phyloP scores from a whole-genome alignment of 352 stramenopile species.

The Pythium brachiatum region DNA sequence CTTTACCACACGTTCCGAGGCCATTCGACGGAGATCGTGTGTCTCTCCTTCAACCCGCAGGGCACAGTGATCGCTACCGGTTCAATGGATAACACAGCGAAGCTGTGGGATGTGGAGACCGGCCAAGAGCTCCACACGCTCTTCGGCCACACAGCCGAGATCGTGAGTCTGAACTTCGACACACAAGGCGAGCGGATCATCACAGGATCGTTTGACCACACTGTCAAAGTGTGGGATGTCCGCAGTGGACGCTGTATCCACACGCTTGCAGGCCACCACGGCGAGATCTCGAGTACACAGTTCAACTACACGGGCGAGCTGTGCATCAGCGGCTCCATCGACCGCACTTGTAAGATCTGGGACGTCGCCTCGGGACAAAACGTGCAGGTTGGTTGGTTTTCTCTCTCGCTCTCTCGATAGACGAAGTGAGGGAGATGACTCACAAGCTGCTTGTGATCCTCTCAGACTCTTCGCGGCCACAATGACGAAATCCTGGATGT shows the following conservation, averaged over 20 bases:
- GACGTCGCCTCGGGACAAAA: conserved; percentile 90
- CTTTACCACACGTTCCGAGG: conserved; percentile 94
- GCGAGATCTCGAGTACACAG: conserved; percentile 94
- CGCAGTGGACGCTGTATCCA: conserved; percentile 87
- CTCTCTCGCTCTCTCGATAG: no score
- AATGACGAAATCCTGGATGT: conserved; percentile 96
- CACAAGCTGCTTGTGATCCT: background rate
- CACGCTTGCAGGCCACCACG: conserved; percentile 91
- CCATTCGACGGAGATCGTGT: conserved; percentile 96
- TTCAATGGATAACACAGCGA: conserved; percentile 95
- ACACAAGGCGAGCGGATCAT: conserved; percentile 92
- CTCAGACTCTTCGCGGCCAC: conserved; percentile 89
- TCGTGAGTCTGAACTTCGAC: conserved; percentile 95
- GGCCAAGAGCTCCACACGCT: conserved; percentile 93
- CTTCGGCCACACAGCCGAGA: conserved; percentile 93
- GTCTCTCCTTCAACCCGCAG: conserved; percentile 93
- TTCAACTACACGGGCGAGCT: conserved; percentile 94
- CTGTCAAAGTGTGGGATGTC: conserved; percentile 91
- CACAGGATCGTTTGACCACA: conserved; percentile 95
- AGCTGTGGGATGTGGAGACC: conserved; percentile 95
- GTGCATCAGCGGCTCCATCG: conserved; percentile 93
- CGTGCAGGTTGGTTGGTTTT: conserved; percentile 33
- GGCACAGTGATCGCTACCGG: conserved; percentile 89
- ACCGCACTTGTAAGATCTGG: conserved; percentile 94
- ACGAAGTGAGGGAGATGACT: no score